A percentile compares a stretch with the other conserved stretches of the same genome.
Evolutionary conservation across 2,329 filamentous ascomycete species (phyloP).

Genomic region (Phaeoacremonium minimum): DNA sequence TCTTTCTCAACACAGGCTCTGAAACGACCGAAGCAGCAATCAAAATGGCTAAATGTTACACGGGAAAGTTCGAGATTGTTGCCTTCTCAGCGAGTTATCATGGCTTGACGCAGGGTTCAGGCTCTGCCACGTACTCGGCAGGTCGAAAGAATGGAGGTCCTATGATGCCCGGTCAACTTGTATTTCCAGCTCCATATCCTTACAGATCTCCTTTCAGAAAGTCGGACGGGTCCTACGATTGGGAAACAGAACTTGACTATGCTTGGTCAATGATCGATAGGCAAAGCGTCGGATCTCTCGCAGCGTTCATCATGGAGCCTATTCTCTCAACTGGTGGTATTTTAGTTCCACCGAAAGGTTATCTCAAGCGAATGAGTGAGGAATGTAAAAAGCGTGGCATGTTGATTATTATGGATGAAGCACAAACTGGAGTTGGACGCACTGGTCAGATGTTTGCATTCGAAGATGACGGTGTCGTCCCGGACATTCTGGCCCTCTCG

Average conservation of each 20-base stretch:
- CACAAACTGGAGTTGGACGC: constrained; percentile 54
- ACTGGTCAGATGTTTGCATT: constrained; percentile 57
- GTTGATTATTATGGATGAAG: constrained; percentile 56
- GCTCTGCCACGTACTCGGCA: constrained; percentile 47
- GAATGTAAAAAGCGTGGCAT: constrained; percentile 51
- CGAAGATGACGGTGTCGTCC: constrained; percentile 39
- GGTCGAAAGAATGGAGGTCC: constrained; percentile 42
- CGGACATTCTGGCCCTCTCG: constrained; percentile 45
- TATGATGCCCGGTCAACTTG: constrained; percentile 50
- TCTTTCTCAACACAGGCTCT: constrained; percentile 52
- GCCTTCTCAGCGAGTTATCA: constrained; percentile 56
- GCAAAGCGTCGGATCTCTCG: constrained; percentile 54
- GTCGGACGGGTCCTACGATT: constrained; percentile 58
- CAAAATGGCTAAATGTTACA: constrained; percentile 58
- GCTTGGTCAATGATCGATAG: constrained; percentile 58
- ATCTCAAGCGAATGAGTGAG: constrained; percentile 44
- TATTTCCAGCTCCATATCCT: constrained; percentile 54
- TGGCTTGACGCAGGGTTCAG: constrained; percentile 51
- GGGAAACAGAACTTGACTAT: constrained; percentile 60
- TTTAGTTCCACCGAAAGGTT: constrained; percentile 48
- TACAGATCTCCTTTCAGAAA: constrained; percentile 59
- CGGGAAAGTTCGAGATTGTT: constrained; percentile 61
- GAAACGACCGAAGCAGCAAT: constrained; percentile 58
- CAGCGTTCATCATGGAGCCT: constrained; percentile 59
- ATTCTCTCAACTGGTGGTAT: constrained; percentile 56